phyloP scores from a whole-genome alignment of 352 stramenopile genomes.

The Globisporangium parvum region DNA sequence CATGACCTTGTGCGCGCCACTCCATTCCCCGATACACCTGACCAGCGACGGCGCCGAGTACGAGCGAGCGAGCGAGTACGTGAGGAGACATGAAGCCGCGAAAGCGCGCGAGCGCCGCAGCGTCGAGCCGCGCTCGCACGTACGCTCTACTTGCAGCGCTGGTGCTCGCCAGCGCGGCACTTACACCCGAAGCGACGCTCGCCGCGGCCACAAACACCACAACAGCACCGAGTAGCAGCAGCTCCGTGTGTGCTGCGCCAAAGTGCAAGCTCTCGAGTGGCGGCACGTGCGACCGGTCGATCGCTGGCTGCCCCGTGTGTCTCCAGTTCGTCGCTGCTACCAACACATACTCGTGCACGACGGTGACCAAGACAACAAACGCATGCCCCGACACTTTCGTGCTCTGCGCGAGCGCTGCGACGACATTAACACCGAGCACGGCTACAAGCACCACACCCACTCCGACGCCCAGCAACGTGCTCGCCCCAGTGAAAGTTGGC shows the following conservation, averaged over 20 bases:
- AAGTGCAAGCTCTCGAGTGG: conserved; percentile 5
- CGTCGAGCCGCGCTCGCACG: background rate
- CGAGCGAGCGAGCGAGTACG: background rate
- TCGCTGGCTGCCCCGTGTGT: conserved; percentile 10
- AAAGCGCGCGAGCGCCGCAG: background rate
- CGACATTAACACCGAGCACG: background rate
- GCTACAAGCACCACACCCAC: background rate
- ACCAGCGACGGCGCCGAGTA: too few relatives aligned
- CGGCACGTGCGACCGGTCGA: conserved; percentile 7
- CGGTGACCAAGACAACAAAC: conserved; percentile 2
- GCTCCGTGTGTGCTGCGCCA: conserved; percentile 2
- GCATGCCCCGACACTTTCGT: conserved; percentile 1
- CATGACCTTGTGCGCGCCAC: background rate
- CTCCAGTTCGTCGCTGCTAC: conserved; percentile 2
- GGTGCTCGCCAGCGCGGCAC: conserved; percentile 3
- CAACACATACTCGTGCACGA: conserved; percentile 10
- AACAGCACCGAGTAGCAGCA: conserved; percentile 1
- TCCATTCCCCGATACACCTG: background rate
- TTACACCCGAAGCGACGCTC: background rate
- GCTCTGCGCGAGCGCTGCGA: background rate
- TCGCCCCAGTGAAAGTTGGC: background rate
- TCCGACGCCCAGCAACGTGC: background rate
- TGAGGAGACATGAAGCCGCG: background rate
- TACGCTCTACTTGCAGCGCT: background rate
- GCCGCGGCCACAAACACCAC: background rate